Percentiles rank a stretch among this genome's conserved stretches.
Conservation (phyloP, 495 filamentous ascomycete species). For the Penicillium paxilli region DNA sequence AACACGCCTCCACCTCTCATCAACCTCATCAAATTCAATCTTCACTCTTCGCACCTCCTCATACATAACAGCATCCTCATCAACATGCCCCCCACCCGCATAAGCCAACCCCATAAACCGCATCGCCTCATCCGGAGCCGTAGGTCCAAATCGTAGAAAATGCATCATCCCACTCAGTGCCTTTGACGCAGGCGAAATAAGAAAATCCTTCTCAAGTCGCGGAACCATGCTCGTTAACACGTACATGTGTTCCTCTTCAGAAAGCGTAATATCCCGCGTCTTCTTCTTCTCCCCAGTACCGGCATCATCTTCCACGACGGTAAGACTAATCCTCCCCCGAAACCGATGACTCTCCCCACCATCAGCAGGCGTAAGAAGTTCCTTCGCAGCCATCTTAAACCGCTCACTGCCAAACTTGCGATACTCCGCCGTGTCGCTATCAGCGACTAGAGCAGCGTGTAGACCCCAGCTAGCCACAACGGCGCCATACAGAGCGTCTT, state of each 20-base stretch:
- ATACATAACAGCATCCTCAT: conserved; percentile 62
- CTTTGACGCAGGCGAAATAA: conserved; percentile 68
- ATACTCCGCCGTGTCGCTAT: conserved; percentile 79
- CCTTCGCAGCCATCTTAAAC: conserved; percentile 79
- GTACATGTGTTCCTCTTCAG: conserved; percentile 58
- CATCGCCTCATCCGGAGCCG: conserved; percentile 64
- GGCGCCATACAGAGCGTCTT: conserved; percentile 59
- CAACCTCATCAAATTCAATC: conserved; percentile 63
- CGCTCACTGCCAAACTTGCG: conserved; percentile 71
- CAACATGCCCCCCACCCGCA: conserved; percentile 68
- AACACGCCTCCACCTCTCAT: conserved; percentile 73
- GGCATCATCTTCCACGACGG: background rate
- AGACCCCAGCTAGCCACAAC: conserved; percentile 87
- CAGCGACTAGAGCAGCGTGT: conserved; percentile 83
- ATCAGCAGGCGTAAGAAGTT: conserved; percentile 63
- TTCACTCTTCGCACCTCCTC: conserved; percentile 59
- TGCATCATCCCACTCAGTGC: conserved; percentile 67
- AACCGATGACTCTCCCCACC: conserved; percentile 68
- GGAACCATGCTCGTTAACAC: conserved; percentile 72
- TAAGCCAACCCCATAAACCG: conserved; percentile 76
- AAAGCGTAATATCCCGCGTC: background rate
- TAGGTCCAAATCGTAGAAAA: conserved; percentile 71
- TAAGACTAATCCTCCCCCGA: conserved; percentile 53
- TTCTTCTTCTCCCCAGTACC: background rate
- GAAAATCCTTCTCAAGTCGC: conserved; percentile 76